These are phyloP conservation scores for Colletotrichum horii DNA, from an alignment of 2,329 filamentous ascomycete genomes.

Conservation along the genomic window DNA sequence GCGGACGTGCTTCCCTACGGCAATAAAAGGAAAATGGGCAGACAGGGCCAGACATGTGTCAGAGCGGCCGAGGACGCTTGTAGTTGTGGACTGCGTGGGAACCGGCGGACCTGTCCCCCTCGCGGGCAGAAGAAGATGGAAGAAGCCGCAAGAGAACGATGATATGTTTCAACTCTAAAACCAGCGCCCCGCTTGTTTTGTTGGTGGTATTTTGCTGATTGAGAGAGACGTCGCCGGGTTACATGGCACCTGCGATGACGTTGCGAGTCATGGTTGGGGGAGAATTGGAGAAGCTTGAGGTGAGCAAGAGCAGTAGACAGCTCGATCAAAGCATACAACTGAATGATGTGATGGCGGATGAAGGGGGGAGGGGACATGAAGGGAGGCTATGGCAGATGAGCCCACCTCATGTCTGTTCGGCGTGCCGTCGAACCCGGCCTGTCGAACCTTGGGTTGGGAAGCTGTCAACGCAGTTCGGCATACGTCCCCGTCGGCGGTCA, in stretches of 20 bases:
- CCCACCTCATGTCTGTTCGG: not conserved
- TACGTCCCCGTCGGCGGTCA: not conserved
- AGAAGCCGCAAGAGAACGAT: not conserved
- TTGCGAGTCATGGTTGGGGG: not conserved
- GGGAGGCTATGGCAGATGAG: not conserved
- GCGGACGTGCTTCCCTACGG: not conserved
- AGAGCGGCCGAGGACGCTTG: constrained; percentile 1
- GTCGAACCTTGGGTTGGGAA: constrained; percentile 2
- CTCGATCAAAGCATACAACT: not conserved
- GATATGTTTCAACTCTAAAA: constrained; percentile 21
- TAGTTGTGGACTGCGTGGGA: not conserved
- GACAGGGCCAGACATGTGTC: not conserved
- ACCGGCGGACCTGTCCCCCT: not conserved
- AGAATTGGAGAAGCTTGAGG: not conserved
- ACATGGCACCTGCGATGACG: not conserved
- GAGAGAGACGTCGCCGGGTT: not conserved
- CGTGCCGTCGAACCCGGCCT: not conserved
- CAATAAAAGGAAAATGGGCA: not conserved
- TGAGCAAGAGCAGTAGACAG: not conserved
- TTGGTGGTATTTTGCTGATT: not conserved
- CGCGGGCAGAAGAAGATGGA: not conserved
- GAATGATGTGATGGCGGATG: not conserved
- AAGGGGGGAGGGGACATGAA: not conserved
- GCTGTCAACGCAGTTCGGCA: constrained; percentile 6
- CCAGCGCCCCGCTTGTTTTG: constrained; percentile 6